Evolutionary conservation across 495 filamentous ascomycete species (phyloP).

Genomic region (Xylaria venustula): DNA sequence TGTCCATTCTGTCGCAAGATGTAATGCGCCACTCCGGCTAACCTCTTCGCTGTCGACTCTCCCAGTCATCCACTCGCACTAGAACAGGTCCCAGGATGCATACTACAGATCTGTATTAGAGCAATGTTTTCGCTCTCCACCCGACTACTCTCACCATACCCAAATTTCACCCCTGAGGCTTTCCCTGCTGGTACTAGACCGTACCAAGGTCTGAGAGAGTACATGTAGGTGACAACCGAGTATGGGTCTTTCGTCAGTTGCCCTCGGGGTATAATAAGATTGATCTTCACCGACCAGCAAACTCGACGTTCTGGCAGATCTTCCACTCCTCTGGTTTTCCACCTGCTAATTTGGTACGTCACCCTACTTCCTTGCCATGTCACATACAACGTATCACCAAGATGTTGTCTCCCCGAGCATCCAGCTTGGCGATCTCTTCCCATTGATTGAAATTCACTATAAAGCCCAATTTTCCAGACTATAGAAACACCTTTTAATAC

Average conservation of each 20-base stretch:
- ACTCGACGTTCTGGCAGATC: background rate
- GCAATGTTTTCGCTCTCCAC: constrained; percentile 1
- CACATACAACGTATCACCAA: background rate
- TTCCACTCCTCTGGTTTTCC: background rate
- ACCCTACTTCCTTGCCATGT: background rate
- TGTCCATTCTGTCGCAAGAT: constrained; percentile 2
- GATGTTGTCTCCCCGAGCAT: background rate
- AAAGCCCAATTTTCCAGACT: background rate
- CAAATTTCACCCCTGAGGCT: background rate
- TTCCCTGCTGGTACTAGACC: constrained; percentile 6
- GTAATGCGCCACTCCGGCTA: background rate
- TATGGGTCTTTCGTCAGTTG: background rate
- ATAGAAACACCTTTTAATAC: background rate
- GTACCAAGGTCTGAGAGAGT: background rate
- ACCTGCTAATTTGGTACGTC: background rate
- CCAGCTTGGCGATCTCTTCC: background rate
- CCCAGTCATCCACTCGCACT: background rate
- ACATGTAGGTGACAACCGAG: background rate
- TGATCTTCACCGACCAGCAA: constrained; percentile 5
- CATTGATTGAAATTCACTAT: background rate
- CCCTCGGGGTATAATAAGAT: background rate
- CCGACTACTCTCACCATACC: background rate
- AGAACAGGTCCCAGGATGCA: constrained; percentile 3
- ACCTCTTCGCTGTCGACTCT: background rate
- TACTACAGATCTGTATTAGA: background rate